These are phyloP conservation scores for Sugiyamaella mastotermitis DNA, from an alignment of 805 yeast species.

Conservation along the genomic window DNA sequence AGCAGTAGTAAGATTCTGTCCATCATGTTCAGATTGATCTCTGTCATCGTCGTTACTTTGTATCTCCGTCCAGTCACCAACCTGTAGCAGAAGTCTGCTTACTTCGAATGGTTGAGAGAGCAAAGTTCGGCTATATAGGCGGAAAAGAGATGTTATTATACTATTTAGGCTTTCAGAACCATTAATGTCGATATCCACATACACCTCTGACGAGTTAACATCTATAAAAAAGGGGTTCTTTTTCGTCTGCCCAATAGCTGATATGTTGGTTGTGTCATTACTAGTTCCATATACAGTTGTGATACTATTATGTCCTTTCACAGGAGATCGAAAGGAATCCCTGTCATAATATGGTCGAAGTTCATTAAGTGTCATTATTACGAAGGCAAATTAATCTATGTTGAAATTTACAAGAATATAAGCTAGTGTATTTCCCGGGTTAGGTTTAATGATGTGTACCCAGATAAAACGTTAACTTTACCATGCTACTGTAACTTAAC, in stretches of 20 bases:
- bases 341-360: slow-evolving; percentile 73
- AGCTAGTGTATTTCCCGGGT: too few relatives aligned
- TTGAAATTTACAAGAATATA: too few relatives aligned
- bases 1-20: slow-evolving; percentile 6
- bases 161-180: slow-evolving; percentile 48
- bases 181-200: slow-evolving; percentile 46
- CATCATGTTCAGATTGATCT: slow-evolving; percentile 5
- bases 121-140: slow-evolving; percentile 62
- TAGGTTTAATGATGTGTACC: too few relatives aligned
- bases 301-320: slow-evolving; percentile 28
- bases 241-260: slow-evolving; percentile 46
- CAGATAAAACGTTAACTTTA: too few relatives aligned
- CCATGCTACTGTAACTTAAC: too few relatives aligned
- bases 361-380: too few relatives aligned
- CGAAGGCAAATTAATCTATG: too few relatives aligned
- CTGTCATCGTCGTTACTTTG: slow-evolving; percentile 1
- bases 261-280: slow-evolving; percentile 28
- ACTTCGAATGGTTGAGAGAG: slow-evolving; percentile 87
- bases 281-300: slow-evolving; percentile 12
- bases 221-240: slow-evolving; percentile 32
- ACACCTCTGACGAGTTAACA: slow-evolving; percentile 3
- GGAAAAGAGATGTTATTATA: slow-evolving; percentile 54
- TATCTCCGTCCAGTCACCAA: slow-evolving; percentile 43
- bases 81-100: slow-evolving; percentile 69
- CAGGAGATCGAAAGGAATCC: slow-evolving; percentile 48